Evolutionary conservation across 2,329 filamentous ascomycete genomes (phyloP).

Genomic region (Aspergillus chevalieri): DNA sequence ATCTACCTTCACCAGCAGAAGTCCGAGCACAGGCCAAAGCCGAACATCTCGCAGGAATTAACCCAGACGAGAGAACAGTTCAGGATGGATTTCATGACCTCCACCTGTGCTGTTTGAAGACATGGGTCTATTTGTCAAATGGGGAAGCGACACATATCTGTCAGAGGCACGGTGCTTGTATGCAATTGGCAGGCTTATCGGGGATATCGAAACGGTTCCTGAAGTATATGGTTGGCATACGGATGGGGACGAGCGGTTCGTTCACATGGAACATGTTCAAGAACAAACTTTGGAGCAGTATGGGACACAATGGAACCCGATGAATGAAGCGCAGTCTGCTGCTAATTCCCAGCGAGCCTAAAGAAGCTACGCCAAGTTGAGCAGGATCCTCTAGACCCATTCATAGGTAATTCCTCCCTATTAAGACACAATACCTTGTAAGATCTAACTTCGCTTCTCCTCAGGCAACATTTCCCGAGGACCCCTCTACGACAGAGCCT

Average conservation of each 20-base stretch:
- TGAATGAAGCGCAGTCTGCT: constrained; percentile 10
- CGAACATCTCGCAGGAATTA: constrained; percentile 10
- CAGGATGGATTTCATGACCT: constrained; percentile 7
- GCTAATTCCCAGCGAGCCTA: constrained; percentile 13
- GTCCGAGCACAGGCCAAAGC: constrained; percentile 9
- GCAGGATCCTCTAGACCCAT: constrained; percentile 19
- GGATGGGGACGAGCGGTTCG: constrained; percentile 19
- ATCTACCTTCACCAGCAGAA: constrained; percentile 15
- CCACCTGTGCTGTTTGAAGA: constrained; percentile 23
- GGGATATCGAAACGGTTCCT: constrained; percentile 26
- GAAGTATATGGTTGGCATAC: constrained; percentile 32
- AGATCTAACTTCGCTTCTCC: too few relatives aligned
- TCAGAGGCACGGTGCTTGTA: constrained; percentile 28
- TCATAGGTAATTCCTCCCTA: constrained; percentile 18
- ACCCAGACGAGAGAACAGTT: constrained; percentile 8
- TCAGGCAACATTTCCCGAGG: constrained; percentile 5
- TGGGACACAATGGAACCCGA: constrained; percentile 18
- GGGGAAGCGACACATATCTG: constrained; percentile 18
- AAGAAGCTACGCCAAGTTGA: constrained; percentile 18
- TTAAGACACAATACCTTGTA: neutral
- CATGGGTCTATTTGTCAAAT: constrained; percentile 30
- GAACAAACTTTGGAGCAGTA: constrained; percentile 19
- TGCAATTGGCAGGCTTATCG: constrained; percentile 15
- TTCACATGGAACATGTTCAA: constrained; percentile 30
- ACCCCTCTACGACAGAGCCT: constrained; percentile 18